Evolutionary conservation across 306 rosid species (phyloP), one percentile per base, ranked within the genome.

Genomic region (Begonia loranthoides): DNA sequence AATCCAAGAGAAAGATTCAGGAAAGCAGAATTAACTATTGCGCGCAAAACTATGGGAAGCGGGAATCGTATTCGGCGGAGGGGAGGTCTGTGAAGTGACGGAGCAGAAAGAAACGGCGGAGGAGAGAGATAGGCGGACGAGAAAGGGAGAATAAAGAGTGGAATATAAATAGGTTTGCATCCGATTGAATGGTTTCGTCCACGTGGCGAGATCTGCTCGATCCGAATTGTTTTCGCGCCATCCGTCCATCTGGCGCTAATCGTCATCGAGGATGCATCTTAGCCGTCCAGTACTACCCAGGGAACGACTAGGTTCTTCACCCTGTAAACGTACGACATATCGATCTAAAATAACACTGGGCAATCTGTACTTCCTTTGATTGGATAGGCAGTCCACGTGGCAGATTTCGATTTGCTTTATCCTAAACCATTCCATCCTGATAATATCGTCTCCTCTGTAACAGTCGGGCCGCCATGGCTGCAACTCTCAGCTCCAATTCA

Each of bases 91-190:
- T 16, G 71, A 68, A 16, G 46, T 43, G 15, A 41, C 51, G 34
- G 53, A 68, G 4, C 50, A 50, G 60, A 54, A 1, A 43, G 47
- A 43, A 10, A 10, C 47, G 47, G n/a, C 47, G 47, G 47, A 8
- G 10, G 55, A 45, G 49, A 7, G 51, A 21, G 51, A 57, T 47
- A 50, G 9, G 73, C 79, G 89, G 89, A 80, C 83, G 51, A 73
- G 80, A 80, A 72, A 53, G 7, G 52, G 47, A 61, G 87, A 80
- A 71, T 87, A 71, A 69, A 90, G 83, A 68, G 74, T 66, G 79
- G 94, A 85, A 90, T 85, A 90, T 90, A 90, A 90, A 90, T 90
- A 90, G 95, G 97, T 90, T 90, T 90, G 95, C 95, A 85, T 90
- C 95, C 90, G 83, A 76, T 43, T 75, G 62, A 61, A 57, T 41